Evolutionary conservation across 345 rosid species (phyloP), one percentile per base, ranked within the genome.

Genomic region (Alliaria petiolata): DNA sequence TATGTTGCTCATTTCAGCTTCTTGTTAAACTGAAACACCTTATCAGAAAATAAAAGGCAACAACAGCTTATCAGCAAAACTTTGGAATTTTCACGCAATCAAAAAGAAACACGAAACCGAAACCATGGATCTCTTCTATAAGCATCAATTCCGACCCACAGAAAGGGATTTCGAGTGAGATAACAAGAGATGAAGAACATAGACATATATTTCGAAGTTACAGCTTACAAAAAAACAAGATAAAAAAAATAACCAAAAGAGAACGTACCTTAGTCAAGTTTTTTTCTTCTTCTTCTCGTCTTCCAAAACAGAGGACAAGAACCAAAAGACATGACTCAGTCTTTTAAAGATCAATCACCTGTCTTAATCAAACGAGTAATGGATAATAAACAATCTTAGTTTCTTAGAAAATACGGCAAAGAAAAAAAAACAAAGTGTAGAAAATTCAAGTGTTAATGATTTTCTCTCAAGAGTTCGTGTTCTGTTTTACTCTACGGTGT

Each of bases 1-100:
- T 52, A 86, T 81, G 77, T 79, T 79, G 80, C 79, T 87, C 98
- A 93, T 93, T n/a, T 33, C 13, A 19, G 43, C 30, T 22, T 46
- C 30, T 9, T 64, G n/a, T 12, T 50, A 15, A 63, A 42, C 50
- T 10, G 4, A 30, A 38, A 53, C 45, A 62, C 46, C 62, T 42
- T 62, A 15, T n/a, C 33, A 65, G 31, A 16, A n/a, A 40, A 55
- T 1, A 9, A 26, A 54, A 14, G 65, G n/a, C 26, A 19, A 31
- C 30, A 19, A 31, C 30, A 39, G 4, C 10, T 44, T 61, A n/a
- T 43, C 25, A 25, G 40, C 6, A 50, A 25, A 26, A 17, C 31
- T 35, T 13, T 8, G n/a, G n/a, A n/a, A n/a, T n/a, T n/a, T n/a
- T n/a, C n/a, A n/a, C n/a, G n/a, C n/a, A n/a, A n/a, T 36, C 31